Evolutionary conservation across 2,329 filamentous ascomycete species (phyloP).

Genomic region (Alternaria rosae): DNA sequence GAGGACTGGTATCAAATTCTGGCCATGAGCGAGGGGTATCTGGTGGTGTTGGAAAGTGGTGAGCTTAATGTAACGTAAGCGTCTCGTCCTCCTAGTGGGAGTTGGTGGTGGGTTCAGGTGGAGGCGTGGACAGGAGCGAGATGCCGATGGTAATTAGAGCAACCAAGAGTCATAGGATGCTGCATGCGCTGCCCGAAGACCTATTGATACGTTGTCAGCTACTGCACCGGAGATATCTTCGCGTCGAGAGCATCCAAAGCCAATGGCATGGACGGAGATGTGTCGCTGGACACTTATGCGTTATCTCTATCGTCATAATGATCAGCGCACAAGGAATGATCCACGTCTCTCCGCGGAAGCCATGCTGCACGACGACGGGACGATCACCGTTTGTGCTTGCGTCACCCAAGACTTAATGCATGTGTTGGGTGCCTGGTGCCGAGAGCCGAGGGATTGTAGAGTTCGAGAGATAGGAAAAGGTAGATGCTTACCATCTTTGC

Average conservation of each 20-base stretch:
- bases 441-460: slow-evolving; percentile 7
- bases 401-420: not conserved
- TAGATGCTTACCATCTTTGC: slow-evolving; percentile 69
- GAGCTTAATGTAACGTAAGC: slow-evolving; percentile 4
- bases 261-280: not conserved
- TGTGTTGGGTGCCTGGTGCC: slow-evolving; percentile 1
- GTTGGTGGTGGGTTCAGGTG: not conserved
- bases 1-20: not conserved
- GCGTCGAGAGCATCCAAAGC: not conserved
- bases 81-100: not conserved
- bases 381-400: slow-evolving; percentile 18
- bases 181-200: slow-evolving; percentile 43
- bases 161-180: slow-evolving; percentile 45
- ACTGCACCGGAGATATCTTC: not conserved
- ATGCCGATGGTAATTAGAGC: slow-evolving; percentile 32
- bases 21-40: slow-evolving; percentile 2
- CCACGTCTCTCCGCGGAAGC: slow-evolving; percentile 2
- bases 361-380: slow-evolving; percentile 10
- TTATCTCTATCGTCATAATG: slow-evolving; percentile 14
- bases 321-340: slow-evolving; percentile 4
- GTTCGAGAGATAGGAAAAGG: not conserved
- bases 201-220: slow-evolving; percentile 26
- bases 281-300: slow-evolving; percentile 6
- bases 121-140: slow-evolving; percentile 22
- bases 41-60: not conserved